These are phyloP conservation scores for Tricharina praecox DNA, from an alignment of 495 filamentous ascomycete genomes.

Conservation along the genomic window DNA sequence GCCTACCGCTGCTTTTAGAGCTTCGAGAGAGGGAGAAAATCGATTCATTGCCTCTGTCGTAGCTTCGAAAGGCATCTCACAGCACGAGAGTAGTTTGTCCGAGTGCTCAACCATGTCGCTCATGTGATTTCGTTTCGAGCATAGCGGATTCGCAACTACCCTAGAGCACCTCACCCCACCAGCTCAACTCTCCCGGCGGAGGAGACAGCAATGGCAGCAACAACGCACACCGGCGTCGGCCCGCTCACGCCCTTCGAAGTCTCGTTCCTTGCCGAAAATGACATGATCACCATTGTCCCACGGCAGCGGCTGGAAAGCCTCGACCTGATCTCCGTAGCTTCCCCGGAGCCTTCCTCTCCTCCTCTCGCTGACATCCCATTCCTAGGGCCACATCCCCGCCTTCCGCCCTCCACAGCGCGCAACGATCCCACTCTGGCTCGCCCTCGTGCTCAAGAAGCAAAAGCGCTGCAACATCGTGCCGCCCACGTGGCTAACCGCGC, in stretches of 20 bases:
- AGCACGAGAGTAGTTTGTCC: too few species aligned
- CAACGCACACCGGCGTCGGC: constrained; percentile 4
- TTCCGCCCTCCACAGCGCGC: constrained; percentile 69
- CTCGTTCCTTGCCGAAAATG: constrained; percentile 93
- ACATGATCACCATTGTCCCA: constrained; percentile 78
- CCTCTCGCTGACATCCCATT: constrained; percentile 10
- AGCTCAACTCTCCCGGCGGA: too few species aligned
- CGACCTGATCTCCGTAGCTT: constrained; percentile 40
- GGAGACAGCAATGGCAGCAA: not conserved
- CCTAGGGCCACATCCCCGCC: constrained; percentile 56
- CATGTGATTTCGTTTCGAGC: too few species aligned
- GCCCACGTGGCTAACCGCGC: constrained; percentile 67
- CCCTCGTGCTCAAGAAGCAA: constrained; percentile 91
- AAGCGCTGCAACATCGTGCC: constrained; percentile 83
- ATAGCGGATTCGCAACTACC: too few species aligned
- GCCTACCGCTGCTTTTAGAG: too few species aligned
- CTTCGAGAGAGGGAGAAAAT: too few species aligned
- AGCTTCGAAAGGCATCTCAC: too few species aligned
- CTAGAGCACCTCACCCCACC: too few species aligned
- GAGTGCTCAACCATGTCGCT: too few species aligned
- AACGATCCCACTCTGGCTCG: constrained; percentile 81
- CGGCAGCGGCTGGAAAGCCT: constrained; percentile 78
- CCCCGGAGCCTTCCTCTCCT: constrained; percentile 1
- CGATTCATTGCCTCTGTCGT: too few species aligned
- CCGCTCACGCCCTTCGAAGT: constrained; percentile 60